phyloP scores from a whole-genome alignment of 176 grass and related monocot genomes.

The Aegilops umbellulata region DNA sequence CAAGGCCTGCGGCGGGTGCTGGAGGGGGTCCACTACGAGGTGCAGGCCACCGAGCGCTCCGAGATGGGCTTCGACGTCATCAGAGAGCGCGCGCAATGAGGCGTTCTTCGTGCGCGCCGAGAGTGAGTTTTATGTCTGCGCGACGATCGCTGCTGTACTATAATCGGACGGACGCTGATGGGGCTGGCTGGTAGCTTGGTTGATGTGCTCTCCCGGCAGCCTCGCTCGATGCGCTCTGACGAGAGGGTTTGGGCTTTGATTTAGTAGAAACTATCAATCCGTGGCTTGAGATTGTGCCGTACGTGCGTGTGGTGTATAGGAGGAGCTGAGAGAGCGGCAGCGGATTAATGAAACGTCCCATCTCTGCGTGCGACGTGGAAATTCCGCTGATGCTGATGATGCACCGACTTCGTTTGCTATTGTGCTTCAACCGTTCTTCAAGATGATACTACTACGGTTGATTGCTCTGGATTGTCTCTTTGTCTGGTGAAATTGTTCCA shows the following conservation, averaged over 20 bases:
- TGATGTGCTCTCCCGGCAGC: neutral
- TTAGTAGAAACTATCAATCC: neutral
- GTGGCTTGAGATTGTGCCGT: neutral
- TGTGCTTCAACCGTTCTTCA: neutral
- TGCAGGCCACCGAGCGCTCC: slow-evolving; percentile 89
- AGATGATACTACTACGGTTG: neutral
- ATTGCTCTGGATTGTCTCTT: neutral
- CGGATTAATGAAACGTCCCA: slow-evolving; percentile 51
- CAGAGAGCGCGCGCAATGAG: slow-evolving; percentile 74
- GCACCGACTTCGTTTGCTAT: slow-evolving; percentile 19
- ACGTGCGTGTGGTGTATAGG: slow-evolving; percentile 11
- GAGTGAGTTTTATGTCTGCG: too few relatives aligned
- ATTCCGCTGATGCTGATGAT: slow-evolving; percentile 29
- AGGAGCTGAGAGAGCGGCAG: slow-evolving; percentile 37
- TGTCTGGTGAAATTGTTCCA: neutral
- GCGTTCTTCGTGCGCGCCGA: too few relatives aligned
- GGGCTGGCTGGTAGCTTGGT: neutral
- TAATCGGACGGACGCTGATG: slow-evolving; percentile 32
- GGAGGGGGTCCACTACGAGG: slow-evolving; percentile 94
- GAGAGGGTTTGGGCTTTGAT: slow-evolving; percentile 20
- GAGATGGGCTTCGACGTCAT: slow-evolving; percentile 99
- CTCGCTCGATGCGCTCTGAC: slow-evolving; percentile 19
- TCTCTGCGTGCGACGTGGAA: slow-evolving; percentile 33
- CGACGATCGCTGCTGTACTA: neutral
- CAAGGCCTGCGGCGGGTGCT: slow-evolving; percentile 84